phyloP scores from a whole-genome alignment of 495 filamentous ascomycete species.

The Jackrogersella minutella region DNA sequence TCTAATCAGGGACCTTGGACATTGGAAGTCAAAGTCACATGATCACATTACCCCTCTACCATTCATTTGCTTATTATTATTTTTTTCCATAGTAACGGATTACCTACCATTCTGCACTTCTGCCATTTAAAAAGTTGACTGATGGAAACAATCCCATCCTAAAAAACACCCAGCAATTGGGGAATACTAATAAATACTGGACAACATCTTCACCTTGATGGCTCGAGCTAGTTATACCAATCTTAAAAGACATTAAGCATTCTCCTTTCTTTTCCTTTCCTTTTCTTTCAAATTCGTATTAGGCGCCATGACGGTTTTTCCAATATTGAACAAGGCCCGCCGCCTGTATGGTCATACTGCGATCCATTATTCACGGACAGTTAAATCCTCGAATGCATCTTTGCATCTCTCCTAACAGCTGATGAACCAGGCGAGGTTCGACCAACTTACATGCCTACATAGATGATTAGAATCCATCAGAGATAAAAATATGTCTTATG shows the following conservation, averaged over 20 bases:
- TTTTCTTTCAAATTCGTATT: neutral
- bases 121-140: no score
- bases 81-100: no score
- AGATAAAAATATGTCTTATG: neutral
- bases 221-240: neutral
- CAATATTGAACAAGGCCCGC: neutral
- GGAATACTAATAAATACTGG: neutral
- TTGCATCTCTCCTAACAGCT: neutral
- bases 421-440: neutral
- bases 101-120: no score
- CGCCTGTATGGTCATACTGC: neutral
- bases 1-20: no score
- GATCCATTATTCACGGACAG: neutral
- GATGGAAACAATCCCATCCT: neutral
- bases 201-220: slow-evolving; percentile 35
- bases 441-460: no score
- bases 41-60: slow-evolving; percentile 4
- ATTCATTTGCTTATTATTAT: no score
- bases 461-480: neutral
- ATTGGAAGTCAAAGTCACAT: slow-evolving; percentile 7
- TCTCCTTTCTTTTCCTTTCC: neutral
- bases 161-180: slow-evolving; percentile 1
- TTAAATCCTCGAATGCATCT: neutral
- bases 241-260: no score
- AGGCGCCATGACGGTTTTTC: neutral